Conservation (phyloP, 345 rosid species). For the Eucalyptus pauciflora region DNA sequence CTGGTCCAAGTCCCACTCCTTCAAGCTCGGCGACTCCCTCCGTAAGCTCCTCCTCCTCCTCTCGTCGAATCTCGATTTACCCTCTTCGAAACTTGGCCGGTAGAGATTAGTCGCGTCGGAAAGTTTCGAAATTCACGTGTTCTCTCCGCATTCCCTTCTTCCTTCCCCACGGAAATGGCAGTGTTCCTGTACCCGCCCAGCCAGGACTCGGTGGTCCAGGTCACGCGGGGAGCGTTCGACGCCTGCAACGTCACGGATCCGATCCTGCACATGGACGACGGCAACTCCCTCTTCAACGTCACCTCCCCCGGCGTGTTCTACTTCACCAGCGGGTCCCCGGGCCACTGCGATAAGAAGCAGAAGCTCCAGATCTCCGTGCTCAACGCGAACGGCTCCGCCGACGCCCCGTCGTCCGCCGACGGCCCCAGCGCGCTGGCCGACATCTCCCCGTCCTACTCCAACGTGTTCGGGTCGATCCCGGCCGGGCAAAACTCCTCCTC, state of each 20-base stretch:
- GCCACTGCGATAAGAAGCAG: constrained; percentile 85
- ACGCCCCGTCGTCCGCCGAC: constrained; percentile 27
- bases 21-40: constrained; percentile 77
- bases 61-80: not conserved
- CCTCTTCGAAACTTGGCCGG: not conserved
- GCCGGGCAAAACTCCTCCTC: constrained; percentile 26
- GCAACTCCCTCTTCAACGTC: constrained; percentile 86
- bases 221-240: constrained; percentile 39
- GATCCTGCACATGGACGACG: constrained; percentile 75
- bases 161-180: not conserved
- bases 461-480: constrained; percentile 65
- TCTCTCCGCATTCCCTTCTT: not conserved
- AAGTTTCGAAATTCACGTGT: not conserved
- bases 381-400: constrained; percentile 20
- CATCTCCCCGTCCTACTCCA: constrained; percentile 51
- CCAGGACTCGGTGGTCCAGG: constrained; percentile 87
- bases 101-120: not conserved
- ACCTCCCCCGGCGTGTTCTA: constrained; percentile 50
- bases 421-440: constrained; percentile 37
- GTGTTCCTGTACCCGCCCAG: constrained; percentile 99
- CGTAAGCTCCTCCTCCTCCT: constrained; percentile 14
- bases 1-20: constrained; percentile 60
- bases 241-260: constrained; percentile 79
- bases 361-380: constrained; percentile 51
- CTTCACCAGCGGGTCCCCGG: constrained; percentile 77